Evolutionary conservation across 805 yeast species (phyloP), one percentile per base, ranked within the genome.

Genomic region (Ogataea dorogensis): DNA sequence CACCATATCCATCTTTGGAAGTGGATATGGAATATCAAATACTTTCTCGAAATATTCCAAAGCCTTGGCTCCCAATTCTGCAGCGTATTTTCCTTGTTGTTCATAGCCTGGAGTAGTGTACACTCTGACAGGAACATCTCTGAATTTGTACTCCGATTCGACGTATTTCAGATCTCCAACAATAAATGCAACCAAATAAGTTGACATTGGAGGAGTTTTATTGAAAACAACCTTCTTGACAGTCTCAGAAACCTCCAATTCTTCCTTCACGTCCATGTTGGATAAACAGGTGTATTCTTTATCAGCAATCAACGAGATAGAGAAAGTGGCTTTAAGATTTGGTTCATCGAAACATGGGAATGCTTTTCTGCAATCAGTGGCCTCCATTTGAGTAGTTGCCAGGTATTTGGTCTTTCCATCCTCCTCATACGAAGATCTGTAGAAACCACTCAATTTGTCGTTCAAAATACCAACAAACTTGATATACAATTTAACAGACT

Each of bases 1-100:
- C 39, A 86, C 71, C 69, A 84, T 70, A 56, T 86, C 95, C 68
- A 85, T 69, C 61, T 86, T 86, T 38, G 94, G 91, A 50, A 86
- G 67, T 73, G 94, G 93, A 54, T 84, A 86, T 28, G 58, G 59
- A 37, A 74, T 59, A 43, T 70, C 75, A 44, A 75, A 75, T 20
- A 69, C 67, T 40, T 56, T 52, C 32, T 73, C 69, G 52, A 71
- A 75, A 51, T 63, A 73, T 50, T 75, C 80, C 28, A 75, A 64
- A 31, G 73, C 67, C 38, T 70, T 71, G 4, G 79, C 77, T 12
- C 79, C 71, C 24, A 73, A 58, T 37, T 65, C 70, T 39, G 65
- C 61, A 4, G 79, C 77, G 45, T 70, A 66, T 45, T 55, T 53
- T 13, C 79, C 80, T 21, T 70, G 64, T 25, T 64, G 49, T 17